Base-by-base conservation (phyloP, 148 eudicot species). In the Rhododendron henanense region DNA sequence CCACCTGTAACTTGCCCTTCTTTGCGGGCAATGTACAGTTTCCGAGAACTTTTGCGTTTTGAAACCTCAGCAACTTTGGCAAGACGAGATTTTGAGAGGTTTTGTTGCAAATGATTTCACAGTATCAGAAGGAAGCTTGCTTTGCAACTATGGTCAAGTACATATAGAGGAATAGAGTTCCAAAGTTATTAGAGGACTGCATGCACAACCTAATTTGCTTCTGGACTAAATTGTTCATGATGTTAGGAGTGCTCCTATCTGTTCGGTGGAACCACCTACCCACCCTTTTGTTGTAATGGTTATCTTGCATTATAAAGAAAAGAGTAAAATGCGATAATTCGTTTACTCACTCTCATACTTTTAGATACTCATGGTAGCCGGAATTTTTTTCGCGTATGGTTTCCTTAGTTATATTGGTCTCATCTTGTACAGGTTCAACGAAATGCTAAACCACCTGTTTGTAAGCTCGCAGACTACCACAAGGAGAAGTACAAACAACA, bases 381-480 rank as follows among this genome's bases (percentile, higher is more conserved):
- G 23, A 33, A 6, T 67, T 14, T 28, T 48, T 45, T 6, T 31
- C 59, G 33, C 44, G 10, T 37, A 77, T 6, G 15, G 48, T 85
- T 77, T 71, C 78, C 25, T 16, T 63, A 16, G 19, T 41, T 76
- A 19, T 57, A 14, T 21, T 5, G 44, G 83, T 35, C 45, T 87
- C 18, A 28, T 16, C 33, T 37, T 76, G 78, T 73, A 50, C 89
- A 96, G 99, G 98, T 96, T 87, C 88, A 94, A 23, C 84, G 87
- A 82, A 71, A 65, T 50, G 91, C 92, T 65, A 91, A 89, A 45
- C 99, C 95, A 33, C 94, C 95, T 89, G 98, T 94, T 69, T 94
- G 98, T 94, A 94, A 90, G 89, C 51, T 96, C 82, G 84, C 88
- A 89, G 93, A 96, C 90, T 94, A 92, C 91, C 81, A 91, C 53